These are phyloP conservation scores for Saraca asoca DNA, from an alignment of 331 rosid genomes.

Conservation along the genomic window DNA sequence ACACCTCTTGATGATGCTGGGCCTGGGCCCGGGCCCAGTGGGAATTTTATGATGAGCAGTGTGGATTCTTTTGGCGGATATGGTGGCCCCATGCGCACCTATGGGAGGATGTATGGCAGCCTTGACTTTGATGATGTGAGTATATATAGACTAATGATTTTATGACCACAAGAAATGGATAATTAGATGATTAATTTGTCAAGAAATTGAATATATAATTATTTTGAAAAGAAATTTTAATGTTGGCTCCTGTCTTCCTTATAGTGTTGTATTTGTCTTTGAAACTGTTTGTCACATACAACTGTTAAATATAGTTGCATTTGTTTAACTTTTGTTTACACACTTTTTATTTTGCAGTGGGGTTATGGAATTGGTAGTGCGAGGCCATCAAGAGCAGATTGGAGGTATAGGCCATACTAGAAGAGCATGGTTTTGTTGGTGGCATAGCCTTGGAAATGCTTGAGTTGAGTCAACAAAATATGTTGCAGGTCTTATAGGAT, in stretches of 20 bases:
- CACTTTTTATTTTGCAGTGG: slow-evolving; percentile 65
- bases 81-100: slow-evolving; percentile 85
- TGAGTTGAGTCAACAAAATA: slow-evolving; percentile 9
- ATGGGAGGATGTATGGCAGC: slow-evolving; percentile 96
- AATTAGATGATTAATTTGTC: slow-evolving; percentile 1
- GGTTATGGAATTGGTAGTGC: slow-evolving; percentile 73
- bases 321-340: slow-evolving; percentile 16
- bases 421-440: slow-evolving; percentile 20
- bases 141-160: slow-evolving; percentile 17
- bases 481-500: slow-evolving; percentile 15
- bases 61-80: slow-evolving; percentile 73
- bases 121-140: slow-evolving; percentile 96
- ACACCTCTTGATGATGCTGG: slow-evolving; percentile 94
- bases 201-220: slow-evolving; percentile 11
- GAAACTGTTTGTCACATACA: too few relatives aligned
- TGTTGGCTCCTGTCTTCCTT: neutral
- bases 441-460: slow-evolving; percentile 27
- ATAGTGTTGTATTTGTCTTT: too few relatives aligned
- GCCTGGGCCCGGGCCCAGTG: slow-evolving; percentile 74
- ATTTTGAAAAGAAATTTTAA: neutral
- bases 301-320: slow-evolving; percentile 6
- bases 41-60: slow-evolving; percentile 59
- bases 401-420: slow-evolving; percentile 90
- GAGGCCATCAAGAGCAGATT: slow-evolving; percentile 80
- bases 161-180: slow-evolving; percentile 4